Evolutionary conservation across 179 eudicot species (phyloP).

Genomic region (Sideroxylon spinosum): DNA sequence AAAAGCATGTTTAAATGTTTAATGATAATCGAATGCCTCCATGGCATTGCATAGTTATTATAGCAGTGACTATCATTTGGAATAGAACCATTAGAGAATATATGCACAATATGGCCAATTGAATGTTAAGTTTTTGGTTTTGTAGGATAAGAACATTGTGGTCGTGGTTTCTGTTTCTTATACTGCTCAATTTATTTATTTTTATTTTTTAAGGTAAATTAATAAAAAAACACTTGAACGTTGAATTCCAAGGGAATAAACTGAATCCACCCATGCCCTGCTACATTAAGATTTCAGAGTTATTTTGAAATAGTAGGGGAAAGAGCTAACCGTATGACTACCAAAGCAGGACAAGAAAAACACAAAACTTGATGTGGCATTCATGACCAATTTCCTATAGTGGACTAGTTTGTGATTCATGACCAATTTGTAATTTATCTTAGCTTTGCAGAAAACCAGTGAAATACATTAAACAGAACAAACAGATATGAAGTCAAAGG

Average conservation of each 20-base stretch:
- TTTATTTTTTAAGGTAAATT: no score
- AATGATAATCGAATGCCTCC: background rate
- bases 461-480: background rate
- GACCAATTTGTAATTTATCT: background rate
- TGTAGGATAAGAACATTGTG: no score
- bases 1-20: no score
- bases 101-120: no score
- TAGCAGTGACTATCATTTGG: background rate
- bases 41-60: no score
- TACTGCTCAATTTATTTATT: no score
- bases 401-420: background rate
- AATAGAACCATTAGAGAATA: no score
- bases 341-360: slow-evolving; percentile 1
- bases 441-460: background rate
- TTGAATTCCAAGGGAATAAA: no score
- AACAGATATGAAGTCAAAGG: slow-evolving; percentile 8
- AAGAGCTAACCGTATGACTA: background rate
- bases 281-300: background rate
- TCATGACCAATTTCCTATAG: background rate
- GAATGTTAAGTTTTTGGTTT: no score
- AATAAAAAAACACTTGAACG: no score
- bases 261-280: no score
- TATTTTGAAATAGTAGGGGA: background rate
- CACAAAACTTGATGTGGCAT: background rate
- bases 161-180: no score